phyloP scores from a whole-genome alignment of 2,329 filamentous ascomycete genomes.

The Arthrobotrys conoides region DNA sequence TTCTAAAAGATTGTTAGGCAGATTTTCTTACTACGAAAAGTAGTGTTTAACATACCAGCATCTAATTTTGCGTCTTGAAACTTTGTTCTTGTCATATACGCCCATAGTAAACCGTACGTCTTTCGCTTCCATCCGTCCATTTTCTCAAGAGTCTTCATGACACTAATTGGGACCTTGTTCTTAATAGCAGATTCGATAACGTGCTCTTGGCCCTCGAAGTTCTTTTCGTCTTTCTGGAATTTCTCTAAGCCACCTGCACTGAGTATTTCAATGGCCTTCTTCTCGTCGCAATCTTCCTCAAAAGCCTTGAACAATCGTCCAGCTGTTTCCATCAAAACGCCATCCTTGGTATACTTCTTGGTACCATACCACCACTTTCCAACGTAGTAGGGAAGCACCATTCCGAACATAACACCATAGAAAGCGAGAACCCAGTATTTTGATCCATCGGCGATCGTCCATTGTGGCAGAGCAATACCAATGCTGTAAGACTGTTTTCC shows the following conservation, averaged over 20 bases:
- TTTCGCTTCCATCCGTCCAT: slow-evolving; percentile 82
- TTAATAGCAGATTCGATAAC: slow-evolving; percentile 63
- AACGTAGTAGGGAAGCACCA: slow-evolving; percentile 91
- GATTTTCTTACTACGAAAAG: not conserved
- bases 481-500: slow-evolving; percentile 99
- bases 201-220: slow-evolving; percentile 63
- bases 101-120: slow-evolving; percentile 90
- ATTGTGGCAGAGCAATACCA: slow-evolving; percentile 92
- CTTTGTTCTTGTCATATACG: slow-evolving; percentile 90
- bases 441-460: slow-evolving; percentile 92
- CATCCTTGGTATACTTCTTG: slow-evolving; percentile 91
- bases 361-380: slow-evolving; percentile 99
- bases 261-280: slow-evolving; percentile 82
- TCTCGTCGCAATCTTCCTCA: slow-evolving; percentile 84
- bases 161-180: slow-evolving; percentile 62
- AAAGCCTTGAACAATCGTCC: slow-evolving; percentile 96
- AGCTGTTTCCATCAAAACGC: slow-evolving; percentile 90
- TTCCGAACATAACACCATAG: slow-evolving; percentile 88
- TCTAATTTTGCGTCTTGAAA: slow-evolving; percentile 76
- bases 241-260: slow-evolving; percentile 77
- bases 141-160: slow-evolving; percentile 73
- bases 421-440: slow-evolving; percentile 94
- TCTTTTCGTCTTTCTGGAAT: slow-evolving; percentile 62
- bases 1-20: slow-evolving; percentile 68
- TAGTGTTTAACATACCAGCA: slow-evolving; percentile 59